Percentiles rank a stretch among this genome's conserved stretches.
Conservation (phyloP, 306 rosid genomes). For the Hylodesmum podocarpum region DNA sequence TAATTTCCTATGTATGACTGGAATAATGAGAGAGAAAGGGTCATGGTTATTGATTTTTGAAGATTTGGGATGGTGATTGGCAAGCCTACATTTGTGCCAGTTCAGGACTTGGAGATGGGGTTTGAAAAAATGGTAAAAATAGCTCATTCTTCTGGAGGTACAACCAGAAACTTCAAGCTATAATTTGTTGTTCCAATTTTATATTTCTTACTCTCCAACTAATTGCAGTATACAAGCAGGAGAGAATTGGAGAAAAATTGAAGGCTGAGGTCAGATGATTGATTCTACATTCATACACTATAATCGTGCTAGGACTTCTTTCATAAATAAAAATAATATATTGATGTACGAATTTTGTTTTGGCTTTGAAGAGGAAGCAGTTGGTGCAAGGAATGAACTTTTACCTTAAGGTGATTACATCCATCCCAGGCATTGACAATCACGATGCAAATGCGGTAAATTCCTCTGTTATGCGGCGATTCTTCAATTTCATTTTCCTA, state of each 20-base stretch:
- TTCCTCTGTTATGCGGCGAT: conserved; percentile 19
- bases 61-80: conserved; percentile 80
- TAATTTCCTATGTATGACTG: neutral
- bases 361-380: conserved; percentile 67
- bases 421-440: conserved; percentile 74
- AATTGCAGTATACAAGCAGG: conserved; percentile 76
- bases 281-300: conserved; percentile 10
- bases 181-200: conserved; percentile 16
- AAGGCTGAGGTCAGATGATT: conserved; percentile 72
- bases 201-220: conserved; percentile 13
- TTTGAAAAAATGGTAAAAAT: conserved; percentile 88
- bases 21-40: neutral
- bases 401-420: conserved; percentile 70
- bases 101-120: conserved; percentile 90
- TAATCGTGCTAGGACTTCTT: neutral
- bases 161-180: conserved; percentile 23
- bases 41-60: conserved; percentile 23
- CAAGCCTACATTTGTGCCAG: conserved; percentile 84
- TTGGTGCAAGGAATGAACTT: conserved; percentile 67
- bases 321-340: neutral
- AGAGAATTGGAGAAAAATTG: conserved; percentile 59
- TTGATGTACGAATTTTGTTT: conserved; percentile 20
- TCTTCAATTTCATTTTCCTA: conserved; percentile 12
- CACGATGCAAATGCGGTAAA: conserved; percentile 89
- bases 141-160: conserved; percentile 90